Evolutionary conservation across 1,284 basidiomycete species (phyloP).

Genomic region (Retiboletus flavoniger): DNA sequence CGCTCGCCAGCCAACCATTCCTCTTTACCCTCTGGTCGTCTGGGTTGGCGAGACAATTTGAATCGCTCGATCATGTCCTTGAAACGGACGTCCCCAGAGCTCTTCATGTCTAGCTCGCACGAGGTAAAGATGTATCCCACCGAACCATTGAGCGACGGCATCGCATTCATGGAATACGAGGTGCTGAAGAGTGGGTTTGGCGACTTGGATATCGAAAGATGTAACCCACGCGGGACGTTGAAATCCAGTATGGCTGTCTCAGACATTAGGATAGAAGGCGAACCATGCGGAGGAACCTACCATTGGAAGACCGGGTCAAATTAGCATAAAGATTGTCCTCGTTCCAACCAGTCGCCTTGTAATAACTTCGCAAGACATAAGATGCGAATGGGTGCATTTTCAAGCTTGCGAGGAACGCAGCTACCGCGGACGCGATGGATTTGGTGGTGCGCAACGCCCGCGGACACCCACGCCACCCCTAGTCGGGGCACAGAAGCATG

Average conservation of each 20-base stretch:
- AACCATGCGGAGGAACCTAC: constrained; percentile 43
- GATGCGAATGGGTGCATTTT: constrained; percentile 82
- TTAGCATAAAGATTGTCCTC: constrained; percentile 94
- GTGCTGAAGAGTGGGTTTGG: constrained; percentile 90
- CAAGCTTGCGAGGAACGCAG: background rate
- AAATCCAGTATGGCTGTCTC: constrained; percentile 80
- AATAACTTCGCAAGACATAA: constrained; percentile 87
- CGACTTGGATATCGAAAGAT: constrained; percentile 83
- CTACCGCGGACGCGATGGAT: no score
- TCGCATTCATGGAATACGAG: constrained; percentile 86
- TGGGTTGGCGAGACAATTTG: constrained; percentile 76
- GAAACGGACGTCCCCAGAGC: constrained; percentile 74
- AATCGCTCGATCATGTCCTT: constrained; percentile 88
- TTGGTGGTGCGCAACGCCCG: no score
- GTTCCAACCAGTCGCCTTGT: constrained; percentile 91
- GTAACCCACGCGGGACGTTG: constrained; percentile 73
- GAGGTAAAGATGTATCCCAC: constrained; percentile 93
- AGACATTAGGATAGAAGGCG: constrained; percentile 3
- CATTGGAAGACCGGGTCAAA: constrained; percentile 84
- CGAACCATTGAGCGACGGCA: constrained; percentile 90
- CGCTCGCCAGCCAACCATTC: constrained; percentile 77
- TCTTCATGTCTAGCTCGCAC: constrained; percentile 71
- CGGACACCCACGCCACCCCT: no score
- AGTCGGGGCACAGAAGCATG: no score
- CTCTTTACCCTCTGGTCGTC: constrained; percentile 70